phyloP scores from a whole-genome alignment of 768 basidiomycete species.

The Russula griseocarnosa region DNA sequence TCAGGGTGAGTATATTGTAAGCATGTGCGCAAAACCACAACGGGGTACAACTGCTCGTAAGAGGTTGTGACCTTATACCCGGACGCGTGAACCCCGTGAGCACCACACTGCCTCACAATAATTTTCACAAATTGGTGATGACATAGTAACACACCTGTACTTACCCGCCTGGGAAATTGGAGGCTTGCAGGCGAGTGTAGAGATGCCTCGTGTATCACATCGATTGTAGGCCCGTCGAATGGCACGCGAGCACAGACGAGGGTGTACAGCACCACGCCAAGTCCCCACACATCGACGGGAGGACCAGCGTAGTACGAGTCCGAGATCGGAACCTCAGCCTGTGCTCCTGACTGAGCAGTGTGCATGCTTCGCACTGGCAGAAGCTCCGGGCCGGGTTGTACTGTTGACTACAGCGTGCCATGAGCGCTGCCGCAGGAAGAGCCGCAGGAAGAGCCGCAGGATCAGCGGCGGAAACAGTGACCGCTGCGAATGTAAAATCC shows the following conservation, averaged over 20 bases:
- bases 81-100: too few species aligned
- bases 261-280: constrained; percentile 6
- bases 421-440: not conserved
- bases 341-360: not conserved
- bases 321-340: not conserved
- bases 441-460: too few species aligned
- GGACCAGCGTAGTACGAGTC: constrained; percentile 1
- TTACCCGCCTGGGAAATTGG: not conserved
- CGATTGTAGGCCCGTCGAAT: not conserved
- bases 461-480: not conserved
- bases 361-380: not conserved
- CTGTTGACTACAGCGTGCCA: not conserved
- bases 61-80: too few species aligned
- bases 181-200: not conserved
- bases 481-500: constrained; percentile 1
- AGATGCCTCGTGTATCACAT: not conserved
- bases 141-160: constrained; percentile 1
- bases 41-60: too few species aligned
- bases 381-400: constrained; percentile 7
- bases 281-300: constrained; percentile 14
- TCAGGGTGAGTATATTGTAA: too few species aligned
- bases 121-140: too few species aligned
- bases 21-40: too few species aligned
- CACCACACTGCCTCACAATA: too few species aligned
- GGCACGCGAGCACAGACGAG: constrained; percentile 3